phyloP scores from a whole-genome alignment of 192 early-diverging fungal genomes.

The Coemansia biformis region DNA sequence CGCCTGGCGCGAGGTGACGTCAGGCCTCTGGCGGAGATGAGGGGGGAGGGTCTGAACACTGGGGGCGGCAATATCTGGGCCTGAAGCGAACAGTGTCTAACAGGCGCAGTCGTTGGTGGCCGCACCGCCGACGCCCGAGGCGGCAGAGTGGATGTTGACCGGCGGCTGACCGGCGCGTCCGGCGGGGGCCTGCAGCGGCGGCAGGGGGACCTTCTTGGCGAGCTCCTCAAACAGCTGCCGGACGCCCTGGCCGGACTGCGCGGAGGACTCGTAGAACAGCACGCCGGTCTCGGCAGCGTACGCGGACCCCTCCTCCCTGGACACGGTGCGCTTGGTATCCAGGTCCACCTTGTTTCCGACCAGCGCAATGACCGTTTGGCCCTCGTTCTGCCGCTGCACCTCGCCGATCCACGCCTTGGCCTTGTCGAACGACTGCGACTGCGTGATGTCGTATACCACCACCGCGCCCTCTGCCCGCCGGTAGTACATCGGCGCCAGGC shows the following conservation, averaged over 20 bases:
- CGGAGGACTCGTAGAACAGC: constrained; percentile 85
- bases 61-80: no score
- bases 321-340: constrained; percentile 60
- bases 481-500: constrained; percentile 95
- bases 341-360: constrained; percentile 97
- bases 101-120: constrained; percentile 39
- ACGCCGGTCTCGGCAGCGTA: constrained; percentile 75
- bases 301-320: constrained; percentile 65
- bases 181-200: constrained; percentile 2
- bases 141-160: constrained; percentile 29
- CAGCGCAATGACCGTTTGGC: constrained; percentile 88
- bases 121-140: constrained; percentile 1
- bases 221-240: constrained; percentile 85
- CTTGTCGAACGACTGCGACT: constrained; percentile 77
- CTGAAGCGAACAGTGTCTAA: constrained; percentile 17
- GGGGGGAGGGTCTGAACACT: neutral
- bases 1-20: no score
- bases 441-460: constrained; percentile 93
- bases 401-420: constrained; percentile 97
- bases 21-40: no score
- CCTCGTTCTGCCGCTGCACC: constrained; percentile 85
- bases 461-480: constrained; percentile 93
- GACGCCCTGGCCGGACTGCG: constrained; percentile 78
- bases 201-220: constrained; percentile 66
- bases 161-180: constrained; percentile 11